Percentiles rank a stretch among this genome's conserved stretches.
These are phyloP conservation scores for Hypholoma fasciculare DNA, from an alignment of 768 basidiomycete genomes.

Conservation along the genomic window DNA sequence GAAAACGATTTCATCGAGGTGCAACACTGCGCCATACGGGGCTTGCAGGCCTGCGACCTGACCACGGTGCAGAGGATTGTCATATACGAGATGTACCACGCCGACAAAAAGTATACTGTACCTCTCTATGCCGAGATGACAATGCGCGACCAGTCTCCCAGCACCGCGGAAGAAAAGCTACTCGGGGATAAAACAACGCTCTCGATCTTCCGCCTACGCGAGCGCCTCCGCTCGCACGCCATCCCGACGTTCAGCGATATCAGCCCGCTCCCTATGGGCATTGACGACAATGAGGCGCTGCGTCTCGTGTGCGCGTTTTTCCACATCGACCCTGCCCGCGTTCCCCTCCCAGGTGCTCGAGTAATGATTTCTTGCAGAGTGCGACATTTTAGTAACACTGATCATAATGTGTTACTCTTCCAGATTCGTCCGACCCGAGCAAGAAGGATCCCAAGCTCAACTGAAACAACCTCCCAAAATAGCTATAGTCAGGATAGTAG, in stretches of 20 bases:
- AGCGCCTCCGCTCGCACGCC: slow-evolving; percentile 34
- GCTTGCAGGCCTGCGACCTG: slow-evolving; percentile 37
- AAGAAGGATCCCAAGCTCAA: neutral
- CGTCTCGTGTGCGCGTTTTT: slow-evolving; percentile 10
- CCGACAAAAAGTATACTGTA: slow-evolving; percentile 45
- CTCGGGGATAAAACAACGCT: slow-evolving; percentile 56
- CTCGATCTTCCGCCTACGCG: slow-evolving; percentile 51
- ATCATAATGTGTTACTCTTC: neutral
- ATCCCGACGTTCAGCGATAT: neutral
- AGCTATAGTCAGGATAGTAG: neutral
- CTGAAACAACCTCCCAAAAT: no score
- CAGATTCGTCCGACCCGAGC: neutral
- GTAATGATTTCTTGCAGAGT: neutral
- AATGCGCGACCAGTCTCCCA: slow-evolving; percentile 47
- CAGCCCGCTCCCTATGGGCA: slow-evolving; percentile 14
- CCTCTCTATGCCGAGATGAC: slow-evolving; percentile 56
- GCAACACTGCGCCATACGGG: slow-evolving; percentile 53
- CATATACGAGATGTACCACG: slow-evolving; percentile 49
- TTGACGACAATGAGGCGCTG: slow-evolving; percentile 11
- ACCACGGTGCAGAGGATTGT: slow-evolving; percentile 31
- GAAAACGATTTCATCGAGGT: slow-evolving; percentile 56
- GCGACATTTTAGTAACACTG: neutral
- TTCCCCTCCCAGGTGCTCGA: slow-evolving; percentile 8
- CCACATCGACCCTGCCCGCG: slow-evolving; percentile 1
- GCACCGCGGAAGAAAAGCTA: no score